Evolutionary conservation across 2,329 filamentous ascomycete species (phyloP), one percentile per base, ranked within the genome.

Genomic region (Diplodia seriata): DNA sequence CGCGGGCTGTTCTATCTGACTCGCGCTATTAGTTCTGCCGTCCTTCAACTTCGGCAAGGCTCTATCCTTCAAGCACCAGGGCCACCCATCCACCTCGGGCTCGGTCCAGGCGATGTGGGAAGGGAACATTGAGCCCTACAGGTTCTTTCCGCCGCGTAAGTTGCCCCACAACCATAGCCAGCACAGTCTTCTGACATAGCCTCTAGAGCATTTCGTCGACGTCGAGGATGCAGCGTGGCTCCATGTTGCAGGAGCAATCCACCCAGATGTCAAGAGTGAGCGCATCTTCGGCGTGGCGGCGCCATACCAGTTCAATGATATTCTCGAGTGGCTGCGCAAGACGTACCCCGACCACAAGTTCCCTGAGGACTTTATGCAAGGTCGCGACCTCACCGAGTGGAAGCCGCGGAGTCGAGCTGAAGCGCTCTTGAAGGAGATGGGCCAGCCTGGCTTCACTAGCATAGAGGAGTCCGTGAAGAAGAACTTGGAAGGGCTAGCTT

Each of bases 181-280:
- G 23, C 29, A 15, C 20, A 14, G 29, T 23, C 18, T 14, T 31
- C 38, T 49, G n/a, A 61, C 36, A n/a, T 57, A 14, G 18, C 20
- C 40, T 68, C 4, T 20, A 68, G 70, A 64, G 51, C 70, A 56
- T 69, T 70, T 57, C 40, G 67, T 73, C 55, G 70, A 73, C 43
- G 71, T 72, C 7, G 63, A 70, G 40, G 73, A 74, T 57, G 69
- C 67, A n/a, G 73, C 70, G 50, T 68, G 68, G 43, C 67, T 73
- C 18, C 72, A 74, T 54, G 69, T 73, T 38, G 70, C 69, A 12
- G 71, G 54, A 26, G 68, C 71, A 31, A 69, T 72, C 20, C 64
- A 72, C 50, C 70, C 70, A 33, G 68, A 54, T 18, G 68, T 67
- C 51, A 64, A 56, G 38, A 62, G 69, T 20, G 70, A 73, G 56